These are phyloP conservation scores for Kurtzmaniella fragi DNA, from an alignment of 805 yeast species.

Conservation along the genomic window DNA sequence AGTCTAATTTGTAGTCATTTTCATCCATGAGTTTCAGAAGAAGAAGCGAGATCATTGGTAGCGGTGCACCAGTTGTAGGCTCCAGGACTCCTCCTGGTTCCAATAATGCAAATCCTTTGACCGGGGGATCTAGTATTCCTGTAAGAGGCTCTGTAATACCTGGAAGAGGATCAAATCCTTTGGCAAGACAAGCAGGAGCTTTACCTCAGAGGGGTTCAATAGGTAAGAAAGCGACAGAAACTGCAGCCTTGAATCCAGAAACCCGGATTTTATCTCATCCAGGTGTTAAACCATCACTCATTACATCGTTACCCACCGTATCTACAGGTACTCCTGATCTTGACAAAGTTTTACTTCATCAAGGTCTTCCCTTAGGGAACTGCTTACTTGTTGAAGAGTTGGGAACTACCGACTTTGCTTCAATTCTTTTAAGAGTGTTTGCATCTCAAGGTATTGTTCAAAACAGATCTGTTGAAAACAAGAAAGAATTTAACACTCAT, in stretches of 20 bases:
- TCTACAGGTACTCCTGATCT: conserved; percentile 79
- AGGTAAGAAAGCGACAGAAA: neutral
- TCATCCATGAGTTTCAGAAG: conserved; percentile 36
- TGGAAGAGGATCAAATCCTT: conserved; percentile 2
- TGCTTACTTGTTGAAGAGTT: conserved; percentile 72
- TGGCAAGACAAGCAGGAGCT: conserved; percentile 4
- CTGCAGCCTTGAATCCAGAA: neutral
- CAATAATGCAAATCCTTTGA: conserved; percentile 1
- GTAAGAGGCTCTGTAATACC: conserved; percentile 4
- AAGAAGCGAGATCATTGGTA: conserved; percentile 34
- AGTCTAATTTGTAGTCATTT: too few species aligned
- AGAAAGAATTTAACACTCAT: conserved; percentile 43
- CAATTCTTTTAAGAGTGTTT: conserved; percentile 62
- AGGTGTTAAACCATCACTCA: conserved; percentile 70
- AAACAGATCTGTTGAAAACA: conserved; percentile 41
- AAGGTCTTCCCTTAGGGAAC: conserved; percentile 78
- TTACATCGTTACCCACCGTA: conserved; percentile 68
- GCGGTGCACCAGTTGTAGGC: conserved; percentile 4
- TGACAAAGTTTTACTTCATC: conserved; percentile 71
- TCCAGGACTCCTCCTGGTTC: conserved; percentile 4
- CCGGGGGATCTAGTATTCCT: conserved; percentile 1
- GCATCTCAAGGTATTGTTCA: conserved; percentile 75
- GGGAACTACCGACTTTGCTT: conserved; percentile 83
- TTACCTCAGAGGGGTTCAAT: conserved; percentile 6
- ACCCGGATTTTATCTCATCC: conserved; percentile 30